Percentiles rank a stretch among this genome's conserved stretches.
Conservation (phyloP, 305 asterid species). For the Solanum hybrid region DNA sequence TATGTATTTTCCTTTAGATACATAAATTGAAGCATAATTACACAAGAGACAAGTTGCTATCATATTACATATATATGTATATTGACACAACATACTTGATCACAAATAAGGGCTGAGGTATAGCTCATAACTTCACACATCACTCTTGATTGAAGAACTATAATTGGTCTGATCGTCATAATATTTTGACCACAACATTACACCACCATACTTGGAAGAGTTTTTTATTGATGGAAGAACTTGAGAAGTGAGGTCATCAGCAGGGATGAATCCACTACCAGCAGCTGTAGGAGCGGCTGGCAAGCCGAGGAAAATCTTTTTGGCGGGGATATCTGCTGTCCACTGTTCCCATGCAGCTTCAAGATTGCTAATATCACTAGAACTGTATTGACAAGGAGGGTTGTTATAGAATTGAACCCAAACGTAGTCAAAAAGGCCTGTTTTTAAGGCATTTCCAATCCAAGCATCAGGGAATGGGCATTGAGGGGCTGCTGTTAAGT, state of each 20-base stretch:
- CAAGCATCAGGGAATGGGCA: constrained; percentile 14
- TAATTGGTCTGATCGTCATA: constrained; percentile 2
- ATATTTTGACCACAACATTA: constrained; percentile 9
- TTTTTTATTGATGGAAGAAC: constrained; percentile 2
- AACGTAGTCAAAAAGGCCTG: constrained; percentile 10
- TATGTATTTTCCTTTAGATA: background rate
- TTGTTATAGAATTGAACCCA: constrained; percentile 15
- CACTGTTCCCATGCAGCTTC: constrained; percentile 12
- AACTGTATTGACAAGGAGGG: constrained; percentile 9
- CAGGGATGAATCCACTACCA: constrained; percentile 5
- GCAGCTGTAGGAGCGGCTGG: constrained; percentile 7
- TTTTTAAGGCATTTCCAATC: constrained; percentile 5
- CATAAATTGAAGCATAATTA: background rate
- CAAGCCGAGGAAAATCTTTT: background rate
- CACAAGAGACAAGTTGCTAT: background rate
- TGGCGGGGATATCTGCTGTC: background rate
- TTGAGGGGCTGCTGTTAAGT: constrained; percentile 11
- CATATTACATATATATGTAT: background rate
- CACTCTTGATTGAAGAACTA: constrained; percentile 6
- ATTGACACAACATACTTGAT: background rate
- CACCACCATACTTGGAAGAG: constrained; percentile 9
- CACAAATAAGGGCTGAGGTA: background rate
- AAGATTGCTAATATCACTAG: background rate
- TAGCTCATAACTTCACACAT: background rate
- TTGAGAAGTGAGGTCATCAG: background rate